Percentiles rank a stretch among this genome's conserved stretches.
phyloP scores from a whole-genome alignment of 2,329 filamentous ascomycete genomes.

The Xylaria hypoxylon region DNA sequence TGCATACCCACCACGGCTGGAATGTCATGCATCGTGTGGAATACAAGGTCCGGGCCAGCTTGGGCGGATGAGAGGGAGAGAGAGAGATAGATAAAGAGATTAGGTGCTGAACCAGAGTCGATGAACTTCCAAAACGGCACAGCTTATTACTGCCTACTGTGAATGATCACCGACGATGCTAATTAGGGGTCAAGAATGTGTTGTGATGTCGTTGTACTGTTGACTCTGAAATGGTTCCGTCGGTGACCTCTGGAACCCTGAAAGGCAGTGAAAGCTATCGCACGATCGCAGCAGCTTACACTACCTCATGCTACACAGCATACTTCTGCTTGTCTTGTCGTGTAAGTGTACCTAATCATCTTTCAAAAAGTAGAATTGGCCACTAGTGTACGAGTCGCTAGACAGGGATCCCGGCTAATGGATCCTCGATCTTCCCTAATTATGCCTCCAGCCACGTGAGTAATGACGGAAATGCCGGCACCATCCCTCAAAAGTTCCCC shows the following conservation, averaged over 20 bases:
- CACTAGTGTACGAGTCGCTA: slow-evolving; percentile 11
- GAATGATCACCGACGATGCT: slow-evolving; percentile 2
- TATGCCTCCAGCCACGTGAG: slow-evolving; percentile 35
- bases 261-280: slow-evolving; percentile 16
- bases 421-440: slow-evolving; percentile 21
- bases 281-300: slow-evolving; percentile 18
- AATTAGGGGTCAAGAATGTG: slow-evolving; percentile 9
- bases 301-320: slow-evolving; percentile 8
- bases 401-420: slow-evolving; percentile 29
- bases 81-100: background rate
- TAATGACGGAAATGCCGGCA: slow-evolving; percentile 33
- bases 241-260: slow-evolving; percentile 7
- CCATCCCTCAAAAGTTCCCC: slow-evolving; percentile 19
- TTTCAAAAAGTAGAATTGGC: background rate
- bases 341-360: background rate
- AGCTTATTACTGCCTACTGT: background rate
- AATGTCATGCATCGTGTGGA: slow-evolving; percentile 32
- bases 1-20: slow-evolving; percentile 24
- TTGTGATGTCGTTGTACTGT: slow-evolving; percentile 9
- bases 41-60: slow-evolving; percentile 12
- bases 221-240: slow-evolving; percentile 17
- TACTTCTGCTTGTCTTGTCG: slow-evolving; percentile 4
- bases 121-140: background rate
- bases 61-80: background rate
- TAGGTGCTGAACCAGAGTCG: background rate